phyloP scores from a whole-genome alignment of 768 basidiomycete genomes.

The Tulasnella sp. region DNA sequence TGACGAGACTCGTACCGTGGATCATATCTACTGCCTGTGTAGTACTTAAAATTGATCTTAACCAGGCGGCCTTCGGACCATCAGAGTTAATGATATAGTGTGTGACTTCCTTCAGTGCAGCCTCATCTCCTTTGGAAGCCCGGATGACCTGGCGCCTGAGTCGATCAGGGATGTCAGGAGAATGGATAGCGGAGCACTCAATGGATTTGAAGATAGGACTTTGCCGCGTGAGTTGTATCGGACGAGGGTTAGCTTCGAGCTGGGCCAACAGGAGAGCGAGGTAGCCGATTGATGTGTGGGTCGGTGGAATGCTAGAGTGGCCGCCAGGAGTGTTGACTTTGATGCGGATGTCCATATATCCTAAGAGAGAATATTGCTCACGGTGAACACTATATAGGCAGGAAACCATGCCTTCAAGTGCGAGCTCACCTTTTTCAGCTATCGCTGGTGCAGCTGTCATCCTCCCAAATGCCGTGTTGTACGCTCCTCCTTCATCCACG shows the following conservation, averaged over 20 bases:
- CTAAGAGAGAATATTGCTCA: not conserved
- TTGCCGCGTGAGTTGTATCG: constrained; percentile 53
- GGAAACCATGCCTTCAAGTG: not conserved
- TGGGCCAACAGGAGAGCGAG: constrained; percentile 69
- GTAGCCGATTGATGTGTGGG: constrained; percentile 80
- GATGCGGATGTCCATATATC: constrained; percentile 64
- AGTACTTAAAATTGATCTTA: constrained; percentile 60
- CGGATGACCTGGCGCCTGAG: constrained; percentile 55
- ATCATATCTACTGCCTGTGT: constrained; percentile 78
- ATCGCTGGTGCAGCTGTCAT: constrained; percentile 65
- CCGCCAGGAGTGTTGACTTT: constrained; percentile 74
- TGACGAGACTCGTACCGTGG: constrained; percentile 24
- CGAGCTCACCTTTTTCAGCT: constrained; percentile 62
- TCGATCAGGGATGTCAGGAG: constrained; percentile 54
- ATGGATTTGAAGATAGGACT: constrained; percentile 63
- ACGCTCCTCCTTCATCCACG: constrained; percentile 83
- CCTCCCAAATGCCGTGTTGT: constrained; percentile 50
- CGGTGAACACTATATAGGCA: not conserved
- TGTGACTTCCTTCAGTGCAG: constrained; percentile 58
- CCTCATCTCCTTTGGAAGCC: constrained; percentile 53
- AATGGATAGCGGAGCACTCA: constrained; percentile 69
- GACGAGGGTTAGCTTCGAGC: constrained; percentile 65
- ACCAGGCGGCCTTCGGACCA: constrained; percentile 21
- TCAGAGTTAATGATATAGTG: constrained; percentile 40
- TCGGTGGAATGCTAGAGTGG: constrained; percentile 82